A percentile compares a stretch with the other conserved stretches of the same genome.
phyloP scores from a whole-genome alignment of 2,329 filamentous ascomycete genomes.

The Rutstroemia sp. region DNA sequence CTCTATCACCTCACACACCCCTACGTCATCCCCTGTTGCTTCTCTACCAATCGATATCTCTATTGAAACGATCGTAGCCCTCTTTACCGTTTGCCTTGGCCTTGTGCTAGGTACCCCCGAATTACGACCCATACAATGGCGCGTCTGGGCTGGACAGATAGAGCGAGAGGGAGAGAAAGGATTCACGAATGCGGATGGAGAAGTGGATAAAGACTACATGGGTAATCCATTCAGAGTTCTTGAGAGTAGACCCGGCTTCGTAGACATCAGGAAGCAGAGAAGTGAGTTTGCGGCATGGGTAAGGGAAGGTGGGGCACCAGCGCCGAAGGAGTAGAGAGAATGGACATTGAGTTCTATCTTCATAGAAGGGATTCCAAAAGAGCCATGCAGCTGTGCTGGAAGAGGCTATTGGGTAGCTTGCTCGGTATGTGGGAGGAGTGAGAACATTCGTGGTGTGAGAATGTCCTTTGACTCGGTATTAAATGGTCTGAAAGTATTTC shows the following conservation, averaged over 20 bases:
- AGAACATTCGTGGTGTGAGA: too few species aligned
- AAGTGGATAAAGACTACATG: constrained; percentile 61
- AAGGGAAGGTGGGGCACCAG: constrained; percentile 30
- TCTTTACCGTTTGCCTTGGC: constrained; percentile 73
- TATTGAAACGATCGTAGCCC: constrained; percentile 75
- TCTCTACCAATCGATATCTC: constrained; percentile 78
- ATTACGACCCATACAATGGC: constrained; percentile 79
- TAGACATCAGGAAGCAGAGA: constrained; percentile 77
- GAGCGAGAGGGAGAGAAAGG: constrained; percentile 64
- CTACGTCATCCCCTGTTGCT: constrained; percentile 31
- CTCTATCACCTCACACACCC: constrained; percentile 36
- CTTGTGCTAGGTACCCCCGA: constrained; percentile 71
- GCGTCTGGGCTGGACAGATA: constrained; percentile 75
- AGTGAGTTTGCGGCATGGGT: constrained; percentile 75
- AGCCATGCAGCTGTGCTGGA: background rate
- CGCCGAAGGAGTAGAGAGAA: constrained; percentile 2
- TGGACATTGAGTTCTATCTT: background rate
- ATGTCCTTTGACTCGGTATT: too few species aligned
- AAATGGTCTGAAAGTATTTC: too few species aligned
- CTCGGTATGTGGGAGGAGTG: too few species aligned
- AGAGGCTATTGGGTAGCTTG: background rate
- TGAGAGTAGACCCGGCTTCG: constrained; percentile 76
- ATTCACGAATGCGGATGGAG: constrained; percentile 49
- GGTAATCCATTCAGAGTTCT: constrained; percentile 75
- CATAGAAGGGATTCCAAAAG: background rate